A percentile compares a stretch with the other conserved stretches of the same genome.
phyloP scores from a whole-genome alignment of 345 rosid genomes.

The Citrus inodora region DNA sequence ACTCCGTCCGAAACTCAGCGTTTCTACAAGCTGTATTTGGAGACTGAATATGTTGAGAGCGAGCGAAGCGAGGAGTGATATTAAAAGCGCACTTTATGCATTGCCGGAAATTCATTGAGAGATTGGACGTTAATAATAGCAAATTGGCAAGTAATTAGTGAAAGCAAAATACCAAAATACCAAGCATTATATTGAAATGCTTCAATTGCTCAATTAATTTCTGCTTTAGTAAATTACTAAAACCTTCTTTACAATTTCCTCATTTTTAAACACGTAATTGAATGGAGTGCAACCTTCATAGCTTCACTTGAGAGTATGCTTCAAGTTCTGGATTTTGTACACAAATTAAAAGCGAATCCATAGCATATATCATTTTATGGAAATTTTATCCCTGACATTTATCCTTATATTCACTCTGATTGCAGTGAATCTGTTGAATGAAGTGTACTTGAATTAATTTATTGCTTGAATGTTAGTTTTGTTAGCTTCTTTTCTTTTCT shows the following conservation, averaged over 20 bases:
- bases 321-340: too few species aligned
- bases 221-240: background rate
- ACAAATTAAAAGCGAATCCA: too few species aligned
- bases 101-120: slow-evolving; percentile 77
- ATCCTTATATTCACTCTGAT: background rate
- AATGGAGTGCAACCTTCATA: too few species aligned
- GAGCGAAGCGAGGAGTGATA: too few species aligned
- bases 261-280: too few species aligned
- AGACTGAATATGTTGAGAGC: too few species aligned
- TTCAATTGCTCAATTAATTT: background rate
- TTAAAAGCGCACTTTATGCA: slow-evolving; percentile 46
- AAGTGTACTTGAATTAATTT: background rate
- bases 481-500: too few species aligned
- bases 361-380: background rate
- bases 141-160: slow-evolving; percentile 6
- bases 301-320: too few species aligned
- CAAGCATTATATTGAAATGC: background rate
- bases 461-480: background rate
- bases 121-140: slow-evolving; percentile 35
- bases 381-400: background rate
- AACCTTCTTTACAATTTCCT: background rate
- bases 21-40: too few species aligned
- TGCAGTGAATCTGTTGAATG: background rate
- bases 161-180: slow-evolving; percentile 7
- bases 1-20: too few species aligned